These are phyloP conservation scores for Chlorella sp. DNA, from an alignment of 139 green algal species.

Conservation along the genomic window DNA sequence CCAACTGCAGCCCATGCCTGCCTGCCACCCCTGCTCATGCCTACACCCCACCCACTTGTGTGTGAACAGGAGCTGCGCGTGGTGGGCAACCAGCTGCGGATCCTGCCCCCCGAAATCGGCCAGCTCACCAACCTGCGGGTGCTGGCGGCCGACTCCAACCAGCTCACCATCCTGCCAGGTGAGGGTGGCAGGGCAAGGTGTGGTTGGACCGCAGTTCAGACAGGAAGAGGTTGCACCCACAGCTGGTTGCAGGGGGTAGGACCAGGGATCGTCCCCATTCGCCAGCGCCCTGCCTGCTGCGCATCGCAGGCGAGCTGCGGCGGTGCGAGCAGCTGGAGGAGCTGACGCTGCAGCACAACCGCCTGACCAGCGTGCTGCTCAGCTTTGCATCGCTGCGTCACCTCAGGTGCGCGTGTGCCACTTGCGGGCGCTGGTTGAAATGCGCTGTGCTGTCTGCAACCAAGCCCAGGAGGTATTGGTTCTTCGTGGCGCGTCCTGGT, in stretches of 20 bases:
- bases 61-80: constrained; percentile 47
- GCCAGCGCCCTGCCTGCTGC: not conserved
- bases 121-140: constrained; percentile 65
- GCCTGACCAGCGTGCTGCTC: constrained; percentile 77
- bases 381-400: constrained; percentile 63
- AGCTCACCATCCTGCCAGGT: constrained; percentile 82
- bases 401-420: constrained; percentile 26
- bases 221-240: too few relatives aligned
- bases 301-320: constrained; percentile 74
- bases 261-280: too few relatives aligned
- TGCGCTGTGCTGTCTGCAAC: too few relatives aligned
- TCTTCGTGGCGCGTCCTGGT: too few relatives aligned
- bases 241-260: too few relatives aligned
- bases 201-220: too few relatives aligned
- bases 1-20: not conserved
- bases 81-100: constrained; percentile 70
- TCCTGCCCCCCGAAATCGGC: constrained; percentile 77
- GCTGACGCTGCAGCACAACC: constrained; percentile 91
- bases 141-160: constrained; percentile 86
- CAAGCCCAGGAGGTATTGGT: too few relatives aligned
- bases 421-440: too few relatives aligned
- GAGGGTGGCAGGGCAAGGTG: not conserved
- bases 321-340: constrained; percentile 73
- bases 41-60: not conserved
- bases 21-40: too few relatives aligned